Conservation (phyloP, 148 eudicot species). For the Camellia lanceoleosa region DNA sequence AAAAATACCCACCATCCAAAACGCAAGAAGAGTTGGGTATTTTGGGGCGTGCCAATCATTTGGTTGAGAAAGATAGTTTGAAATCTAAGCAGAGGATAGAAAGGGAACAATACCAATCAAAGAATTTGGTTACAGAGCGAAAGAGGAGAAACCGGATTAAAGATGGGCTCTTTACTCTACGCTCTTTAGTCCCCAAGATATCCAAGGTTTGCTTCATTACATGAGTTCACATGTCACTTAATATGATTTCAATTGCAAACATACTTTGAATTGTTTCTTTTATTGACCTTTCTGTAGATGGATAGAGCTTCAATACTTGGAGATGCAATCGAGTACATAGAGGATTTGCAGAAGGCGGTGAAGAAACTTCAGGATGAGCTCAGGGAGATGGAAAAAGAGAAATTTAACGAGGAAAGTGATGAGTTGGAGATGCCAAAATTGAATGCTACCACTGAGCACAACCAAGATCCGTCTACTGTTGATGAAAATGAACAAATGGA, state of each 20-base stretch:
- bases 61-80: slow-evolving; percentile 17
- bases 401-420: slow-evolving; percentile 13
- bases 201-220: slow-evolving; percentile 52
- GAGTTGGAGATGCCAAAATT: slow-evolving; percentile 14
- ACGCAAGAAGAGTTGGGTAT: not conserved
- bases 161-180: slow-evolving; percentile 14
- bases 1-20: not conserved
- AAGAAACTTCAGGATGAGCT: slow-evolving; percentile 49
- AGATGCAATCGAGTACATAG: slow-evolving; percentile 77
- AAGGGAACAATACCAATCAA: slow-evolving; percentile 11
- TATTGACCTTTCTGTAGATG: slow-evolving; percentile 45
- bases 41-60: not conserved
- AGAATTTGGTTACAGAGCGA: slow-evolving; percentile 26
- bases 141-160: slow-evolving; percentile 23
- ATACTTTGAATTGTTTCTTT: not conserved
- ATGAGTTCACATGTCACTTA: not conserved
- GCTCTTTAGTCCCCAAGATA: slow-evolving; percentile 57
- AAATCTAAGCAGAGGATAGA: slow-evolving; percentile 11
- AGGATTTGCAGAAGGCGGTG: slow-evolving; percentile 45
- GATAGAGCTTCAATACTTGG: slow-evolving; percentile 57
- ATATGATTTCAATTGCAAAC: not conserved
- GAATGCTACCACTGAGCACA: slow-evolving; percentile 5
- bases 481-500: slow-evolving; percentile 20
- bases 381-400: slow-evolving; percentile 27
- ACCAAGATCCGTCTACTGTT: slow-evolving; percentile 6